Base-by-base conservation (phyloP, 2,329 filamentous ascomycete species). In the Escovopsis sp. region DNA sequence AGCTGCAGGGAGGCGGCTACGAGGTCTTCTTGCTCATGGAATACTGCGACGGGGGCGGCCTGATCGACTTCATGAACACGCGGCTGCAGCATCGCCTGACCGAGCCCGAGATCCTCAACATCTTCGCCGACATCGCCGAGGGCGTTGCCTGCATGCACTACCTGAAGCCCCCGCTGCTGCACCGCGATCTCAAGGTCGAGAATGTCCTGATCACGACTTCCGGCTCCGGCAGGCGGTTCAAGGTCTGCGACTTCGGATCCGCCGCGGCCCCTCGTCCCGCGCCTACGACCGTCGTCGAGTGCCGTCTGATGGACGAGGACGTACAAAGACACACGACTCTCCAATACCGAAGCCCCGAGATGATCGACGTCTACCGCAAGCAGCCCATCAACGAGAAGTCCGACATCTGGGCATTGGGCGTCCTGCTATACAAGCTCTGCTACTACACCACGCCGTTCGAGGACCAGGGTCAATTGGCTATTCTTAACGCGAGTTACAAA, bases 11-110 rank as follows among this genome's bases (percentile, higher is more conserved):
- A 35, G 87, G 87, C 29, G 90, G 90, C 39, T 98, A 94, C 57
- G 90, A 98, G 65, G 90, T 98, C 39, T 98, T 98, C 51, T 58
- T 98, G 51, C 76, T 98, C 44, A 98, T 98, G 90, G 90, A 98
- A 56, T 94, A 79, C 59, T 98, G 90, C 62, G 76, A 81, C 50
- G 90, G 90, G 34, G 90, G 90, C 44, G 88, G 90, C 26, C 63
- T 98, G 54, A 98, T 98, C 55, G 90, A 98, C 62, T 98, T 96
- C 56, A 98, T 98, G 90, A 98, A 98, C 61, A 98, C 90, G 26
- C 76, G 90, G 35, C 64, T 98, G 49, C 90, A 98, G 61, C 87
- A 98, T 56, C 81, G 90, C 34, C 68, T 98, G 57, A 98, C 88
- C 26, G 90, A 98, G 63, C 88, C 90, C 34, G 90, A 98, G 65